phyloP scores from a whole-genome alignment of 257 asterid genomes.

The Rehmannia glutinosa region DNA sequence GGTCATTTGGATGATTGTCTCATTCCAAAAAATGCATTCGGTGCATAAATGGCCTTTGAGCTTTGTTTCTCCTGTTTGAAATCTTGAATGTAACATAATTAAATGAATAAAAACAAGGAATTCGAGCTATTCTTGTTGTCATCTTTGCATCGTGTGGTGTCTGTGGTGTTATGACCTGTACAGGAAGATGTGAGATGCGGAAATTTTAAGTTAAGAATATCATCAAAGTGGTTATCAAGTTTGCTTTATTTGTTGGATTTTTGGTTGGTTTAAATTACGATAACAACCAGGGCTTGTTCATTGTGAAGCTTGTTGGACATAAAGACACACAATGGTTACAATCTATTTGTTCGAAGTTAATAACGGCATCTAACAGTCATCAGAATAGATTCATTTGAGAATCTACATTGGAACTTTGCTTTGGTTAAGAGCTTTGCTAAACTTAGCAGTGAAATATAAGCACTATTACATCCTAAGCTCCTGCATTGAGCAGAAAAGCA shows the following conservation, averaged over 20 bases:
- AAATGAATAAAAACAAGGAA: not conserved
- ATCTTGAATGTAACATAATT: not conserved
- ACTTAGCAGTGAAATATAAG: not conserved
- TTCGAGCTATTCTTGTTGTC: not conserved
- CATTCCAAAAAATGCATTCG: too few species aligned
- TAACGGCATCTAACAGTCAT: too few species aligned
- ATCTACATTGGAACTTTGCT: not conserved
- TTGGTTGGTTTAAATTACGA: too few species aligned
- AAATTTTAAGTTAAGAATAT: not conserved
- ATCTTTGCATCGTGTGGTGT: not conserved
- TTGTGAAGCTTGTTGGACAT: too few species aligned
- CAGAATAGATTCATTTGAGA: not conserved
- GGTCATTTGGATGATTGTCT: not conserved
- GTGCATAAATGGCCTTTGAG: too few species aligned
- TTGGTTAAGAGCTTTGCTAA: not conserved
- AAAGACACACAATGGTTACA: not conserved
- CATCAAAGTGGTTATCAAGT: not conserved
- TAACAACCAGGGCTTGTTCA: not conserved
- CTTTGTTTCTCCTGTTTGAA: constrained; percentile 12
- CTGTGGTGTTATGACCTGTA: not conserved
- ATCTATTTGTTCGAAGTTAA: too few species aligned
- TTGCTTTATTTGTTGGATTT: not conserved
- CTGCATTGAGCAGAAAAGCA: not conserved
- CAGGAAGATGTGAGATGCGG: constrained; percentile 1
- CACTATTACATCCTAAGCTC: not conserved